Conservation (phyloP, 2,329 filamentous ascomycete genomes). For the Arthrobotrys conoides region DNA sequence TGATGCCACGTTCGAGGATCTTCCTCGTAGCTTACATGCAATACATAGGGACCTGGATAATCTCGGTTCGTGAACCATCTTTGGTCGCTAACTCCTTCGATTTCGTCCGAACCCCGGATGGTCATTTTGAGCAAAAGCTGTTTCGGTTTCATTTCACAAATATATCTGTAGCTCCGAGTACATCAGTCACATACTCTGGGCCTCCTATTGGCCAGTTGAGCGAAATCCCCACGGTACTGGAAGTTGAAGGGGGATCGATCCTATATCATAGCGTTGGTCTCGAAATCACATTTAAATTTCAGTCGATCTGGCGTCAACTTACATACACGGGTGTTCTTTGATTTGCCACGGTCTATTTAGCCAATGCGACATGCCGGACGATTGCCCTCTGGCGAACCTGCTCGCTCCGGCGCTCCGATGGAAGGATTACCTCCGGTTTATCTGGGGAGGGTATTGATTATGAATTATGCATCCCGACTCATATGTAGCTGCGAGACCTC, state of each 20-base stretch:
- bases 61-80: conserved; percentile 45
- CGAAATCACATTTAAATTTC: conserved; percentile 33
- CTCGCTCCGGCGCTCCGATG: conserved; percentile 52
- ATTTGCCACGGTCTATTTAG: conserved; percentile 55
- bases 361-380: conserved; percentile 49
- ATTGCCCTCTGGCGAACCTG: conserved; percentile 29
- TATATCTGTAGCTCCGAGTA: conserved; percentile 31
- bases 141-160: conserved; percentile 31
- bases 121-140: conserved; percentile 14
- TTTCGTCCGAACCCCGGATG: conserved; percentile 48
- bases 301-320: conserved; percentile 37
- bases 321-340: conserved; percentile 19
- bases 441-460: conserved; percentile 27
- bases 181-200: conserved; percentile 36
- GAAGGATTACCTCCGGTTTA: conserved; percentile 50
- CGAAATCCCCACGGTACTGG: conserved; percentile 11
- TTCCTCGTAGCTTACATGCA: conserved; percentile 45
- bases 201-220: conserved; percentile 20
- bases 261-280: conserved; percentile 31
- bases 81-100: conserved; percentile 3
- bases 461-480: conserved; percentile 40
- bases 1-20: conserved; percentile 53
- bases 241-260: conserved; percentile 6
- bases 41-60: conserved; percentile 24
- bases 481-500: conserved; percentile 45